Evolutionary conservation across 2,329 filamentous ascomycete genomes (phyloP).

Genomic region (Bipolaris cookei): DNA sequence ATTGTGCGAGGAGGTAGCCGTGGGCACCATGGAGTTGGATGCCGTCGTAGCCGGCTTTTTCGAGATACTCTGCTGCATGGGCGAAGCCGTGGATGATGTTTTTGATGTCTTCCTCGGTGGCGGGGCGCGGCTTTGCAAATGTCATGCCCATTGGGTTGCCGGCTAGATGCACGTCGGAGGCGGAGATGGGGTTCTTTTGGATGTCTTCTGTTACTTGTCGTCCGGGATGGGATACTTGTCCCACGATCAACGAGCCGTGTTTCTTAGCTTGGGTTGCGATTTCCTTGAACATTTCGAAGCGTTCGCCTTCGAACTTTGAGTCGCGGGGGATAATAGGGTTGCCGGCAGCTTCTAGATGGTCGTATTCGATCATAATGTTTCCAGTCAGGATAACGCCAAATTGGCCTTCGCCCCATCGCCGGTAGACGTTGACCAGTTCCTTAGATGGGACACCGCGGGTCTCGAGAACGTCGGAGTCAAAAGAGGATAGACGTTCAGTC

Average conservation of each 20-base stretch:
- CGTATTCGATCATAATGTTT: slow-evolving; percentile 69
- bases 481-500: slow-evolving; percentile 68
- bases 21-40: slow-evolving; percentile 56
- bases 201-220: slow-evolving; percentile 58
- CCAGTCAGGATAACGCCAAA: slow-evolving; percentile 63
- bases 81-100: slow-evolving; percentile 65
- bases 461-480: slow-evolving; percentile 60
- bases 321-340: slow-evolving; percentile 66
- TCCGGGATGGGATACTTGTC: slow-evolving; percentile 68
- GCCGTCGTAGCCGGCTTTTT: slow-evolving; percentile 67
- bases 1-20: slow-evolving; percentile 56
- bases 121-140: slow-evolving; percentile 62
- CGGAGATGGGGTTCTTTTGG: slow-evolving; percentile 59
- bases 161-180: slow-evolving; percentile 52
- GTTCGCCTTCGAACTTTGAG: slow-evolving; percentile 59
- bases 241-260: slow-evolving; percentile 64
- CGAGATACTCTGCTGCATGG: slow-evolving; percentile 66
- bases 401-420: slow-evolving; percentile 60
- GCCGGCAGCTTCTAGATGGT: slow-evolving; percentile 63
- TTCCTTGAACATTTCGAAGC: slow-evolving; percentile 66
- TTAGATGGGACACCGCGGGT: slow-evolving; percentile 62
- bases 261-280: slow-evolving; percentile 63
- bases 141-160: slow-evolving; percentile 52
- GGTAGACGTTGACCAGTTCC: slow-evolving; percentile 61
- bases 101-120: slow-evolving; percentile 62